phyloP scores from a whole-genome alignment of 2,329 filamentous ascomycete genomes.

The Aspergillus brasiliensis region DNA sequence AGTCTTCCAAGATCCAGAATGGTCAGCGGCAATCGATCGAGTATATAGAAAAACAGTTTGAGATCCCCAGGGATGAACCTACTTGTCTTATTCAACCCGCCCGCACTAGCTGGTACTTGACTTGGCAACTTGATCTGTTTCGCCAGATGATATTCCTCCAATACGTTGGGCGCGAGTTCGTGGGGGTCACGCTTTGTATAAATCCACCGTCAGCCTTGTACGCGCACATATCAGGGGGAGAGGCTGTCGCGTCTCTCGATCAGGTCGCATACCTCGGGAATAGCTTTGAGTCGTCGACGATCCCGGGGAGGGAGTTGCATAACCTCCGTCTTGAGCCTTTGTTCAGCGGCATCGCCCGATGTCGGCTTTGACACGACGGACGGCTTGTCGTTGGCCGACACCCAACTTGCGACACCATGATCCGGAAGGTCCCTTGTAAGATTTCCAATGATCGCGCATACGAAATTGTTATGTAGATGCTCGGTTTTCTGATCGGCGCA shows the following conservation, averaged over 20 bases:
- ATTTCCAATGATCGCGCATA: conserved; percentile 62
- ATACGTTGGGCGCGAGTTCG: conserved; percentile 33
- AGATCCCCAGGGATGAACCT: conserved; percentile 34
- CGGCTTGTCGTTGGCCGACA: conserved; percentile 61
- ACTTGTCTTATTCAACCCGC: conserved; percentile 79
- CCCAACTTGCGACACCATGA: conserved; percentile 65
- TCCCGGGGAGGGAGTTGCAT: conserved; percentile 65
- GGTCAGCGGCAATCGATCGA: conserved; percentile 18
- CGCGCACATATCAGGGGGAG: neutral
- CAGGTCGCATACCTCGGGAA: conserved; percentile 49
- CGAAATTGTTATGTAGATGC: conserved; percentile 64
- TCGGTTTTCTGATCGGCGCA: conserved; percentile 54
- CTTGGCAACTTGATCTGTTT: conserved; percentile 57
- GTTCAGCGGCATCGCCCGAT: conserved; percentile 63
- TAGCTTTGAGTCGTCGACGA: conserved; percentile 59
- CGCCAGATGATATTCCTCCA: conserved; percentile 49
- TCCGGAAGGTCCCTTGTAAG: conserved; percentile 62
- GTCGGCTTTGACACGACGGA: conserved; percentile 52
- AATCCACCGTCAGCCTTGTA: conserved; percentile 12
- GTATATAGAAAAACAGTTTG: conserved; percentile 10
- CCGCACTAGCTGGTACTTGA: conserved; percentile 68
- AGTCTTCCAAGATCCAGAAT: conserved; percentile 44
- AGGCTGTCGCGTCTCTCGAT: neutral
- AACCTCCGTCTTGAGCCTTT: conserved; percentile 64
- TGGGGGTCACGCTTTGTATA: conserved; percentile 38